Conservation (phyloP, 148 eudicot genomes). For the Cornus kousa region DNA sequence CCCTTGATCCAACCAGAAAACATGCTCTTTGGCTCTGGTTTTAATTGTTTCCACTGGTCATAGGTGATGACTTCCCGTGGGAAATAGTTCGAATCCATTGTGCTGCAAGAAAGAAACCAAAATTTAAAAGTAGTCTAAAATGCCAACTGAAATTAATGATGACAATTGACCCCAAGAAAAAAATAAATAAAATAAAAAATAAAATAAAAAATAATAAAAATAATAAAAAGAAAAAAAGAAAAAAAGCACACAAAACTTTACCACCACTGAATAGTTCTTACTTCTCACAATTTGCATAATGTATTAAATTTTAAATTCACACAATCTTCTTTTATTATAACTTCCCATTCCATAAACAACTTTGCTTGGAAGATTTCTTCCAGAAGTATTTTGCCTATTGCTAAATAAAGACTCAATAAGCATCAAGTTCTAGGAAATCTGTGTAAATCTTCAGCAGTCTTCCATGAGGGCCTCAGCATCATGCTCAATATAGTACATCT, state of each 20-base stretch:
- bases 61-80: conserved; percentile 78
- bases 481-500: too few species aligned
- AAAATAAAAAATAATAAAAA: too few species aligned
- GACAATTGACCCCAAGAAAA: background rate
- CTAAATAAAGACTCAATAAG: background rate
- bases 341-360: background rate
- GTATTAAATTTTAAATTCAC: background rate
- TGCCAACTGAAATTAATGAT: background rate
- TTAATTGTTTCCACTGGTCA: conserved; percentile 71
- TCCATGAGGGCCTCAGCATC: background rate
- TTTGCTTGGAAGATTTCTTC: background rate
- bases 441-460: background rate
- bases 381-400: background rate
- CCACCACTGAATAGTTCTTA: background rate
- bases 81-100: conserved; percentile 46
- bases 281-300: background rate
- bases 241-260: background rate
- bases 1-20: conserved; percentile 81
- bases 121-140: background rate
- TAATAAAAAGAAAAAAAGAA: background rate
- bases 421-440: background rate
- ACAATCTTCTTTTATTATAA: background rate
- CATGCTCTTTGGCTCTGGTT: conserved; percentile 52
- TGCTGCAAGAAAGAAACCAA: conserved; percentile 39
- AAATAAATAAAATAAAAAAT: too few species aligned